Conservation (phyloP, 2,329 filamentous ascomycete genomes). For the Fusarium falciforme region DNA sequence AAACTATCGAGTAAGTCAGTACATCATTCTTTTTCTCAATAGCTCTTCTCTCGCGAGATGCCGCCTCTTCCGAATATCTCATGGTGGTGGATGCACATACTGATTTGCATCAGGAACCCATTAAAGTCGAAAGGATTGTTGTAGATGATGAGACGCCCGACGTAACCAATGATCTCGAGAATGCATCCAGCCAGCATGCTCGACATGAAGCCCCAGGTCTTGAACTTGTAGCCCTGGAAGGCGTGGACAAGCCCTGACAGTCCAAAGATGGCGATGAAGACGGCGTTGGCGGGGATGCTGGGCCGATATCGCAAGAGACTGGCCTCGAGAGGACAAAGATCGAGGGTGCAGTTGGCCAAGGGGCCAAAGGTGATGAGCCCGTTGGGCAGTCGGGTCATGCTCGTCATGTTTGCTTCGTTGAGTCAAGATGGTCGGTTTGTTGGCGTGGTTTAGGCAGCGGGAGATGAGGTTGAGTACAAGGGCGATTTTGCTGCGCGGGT, state of each 20-base stretch:
- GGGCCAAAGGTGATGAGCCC: constrained; percentile 40
- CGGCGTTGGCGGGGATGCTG: constrained; percentile 31
- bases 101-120: constrained; percentile 74
- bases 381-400: constrained; percentile 27
- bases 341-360: constrained; percentile 41
- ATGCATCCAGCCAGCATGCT: constrained; percentile 66
- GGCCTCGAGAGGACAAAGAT: constrained; percentile 37
- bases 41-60: not conserved
- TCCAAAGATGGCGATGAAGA: constrained; percentile 38
- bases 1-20: constrained; percentile 39
- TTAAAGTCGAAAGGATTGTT: constrained; percentile 66
- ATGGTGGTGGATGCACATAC: constrained; percentile 49
- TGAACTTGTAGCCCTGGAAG: constrained; percentile 34
- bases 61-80: not conserved
- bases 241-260: constrained; percentile 28
- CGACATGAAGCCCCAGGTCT: constrained; percentile 53
- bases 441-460: not conserved
- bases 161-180: constrained; percentile 70
- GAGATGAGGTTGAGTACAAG: not conserved
- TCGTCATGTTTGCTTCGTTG: constrained; percentile 2
- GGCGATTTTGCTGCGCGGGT: not conserved
- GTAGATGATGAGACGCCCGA: constrained; percentile 66
- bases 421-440: not conserved
- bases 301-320: constrained; percentile 40
- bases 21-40: not conserved